phyloP scores from a whole-genome alignment of 2,329 filamentous ascomycete genomes.

The Pseudogymnoascus sp. region DNA sequence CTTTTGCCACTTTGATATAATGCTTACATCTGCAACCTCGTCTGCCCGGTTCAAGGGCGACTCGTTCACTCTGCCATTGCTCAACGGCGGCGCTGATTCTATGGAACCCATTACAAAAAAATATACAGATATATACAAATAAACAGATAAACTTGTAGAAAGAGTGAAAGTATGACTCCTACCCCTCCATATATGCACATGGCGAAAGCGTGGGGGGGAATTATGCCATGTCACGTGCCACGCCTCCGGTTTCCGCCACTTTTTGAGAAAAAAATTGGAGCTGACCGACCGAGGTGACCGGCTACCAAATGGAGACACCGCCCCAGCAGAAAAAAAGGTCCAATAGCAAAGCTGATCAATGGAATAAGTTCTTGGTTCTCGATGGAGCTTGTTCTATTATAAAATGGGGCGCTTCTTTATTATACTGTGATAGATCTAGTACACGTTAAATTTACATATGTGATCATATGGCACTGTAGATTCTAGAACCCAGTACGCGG shows the following conservation, averaged over 20 bases:
- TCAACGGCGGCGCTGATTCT: constrained; percentile 13
- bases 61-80: constrained; percentile 11
- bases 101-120: constrained; percentile 17
- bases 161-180: neutral
- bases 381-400: neutral
- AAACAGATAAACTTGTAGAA: neutral
- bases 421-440: neutral
- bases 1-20: neutral
- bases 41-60: constrained; percentile 32
- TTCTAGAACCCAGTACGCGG: neutral
- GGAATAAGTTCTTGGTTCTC: neutral
- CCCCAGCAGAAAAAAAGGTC: neutral
- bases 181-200: neutral
- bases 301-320: neutral
- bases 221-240: neutral
- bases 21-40: constrained; percentile 39
- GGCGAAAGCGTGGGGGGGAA: neutral
- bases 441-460: neutral
- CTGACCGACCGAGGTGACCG: neutral
- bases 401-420: neutral
- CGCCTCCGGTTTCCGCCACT: neutral
- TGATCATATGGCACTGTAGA: neutral
- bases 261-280: neutral
- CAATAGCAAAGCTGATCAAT: neutral
- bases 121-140: constrained; percentile 5